phyloP scores from a whole-genome alignment of 1,284 basidiomycete species.

The Pseudomicrostroma phylloplanum region DNA sequence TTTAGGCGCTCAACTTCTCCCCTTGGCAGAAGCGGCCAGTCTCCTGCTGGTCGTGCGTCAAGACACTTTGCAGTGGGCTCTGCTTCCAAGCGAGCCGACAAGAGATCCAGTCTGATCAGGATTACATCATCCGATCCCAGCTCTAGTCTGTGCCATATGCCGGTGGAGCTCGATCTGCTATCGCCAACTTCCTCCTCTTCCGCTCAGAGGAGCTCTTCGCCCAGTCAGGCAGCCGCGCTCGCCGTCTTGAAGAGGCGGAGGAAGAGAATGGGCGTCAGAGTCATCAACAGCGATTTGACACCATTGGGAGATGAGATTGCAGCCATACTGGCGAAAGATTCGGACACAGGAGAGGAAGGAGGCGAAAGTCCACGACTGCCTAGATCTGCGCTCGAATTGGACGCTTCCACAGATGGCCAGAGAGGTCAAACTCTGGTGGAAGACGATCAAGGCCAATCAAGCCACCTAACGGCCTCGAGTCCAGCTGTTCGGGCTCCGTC shows the following conservation, averaged over 20 bases:
- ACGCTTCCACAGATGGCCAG: neutral
- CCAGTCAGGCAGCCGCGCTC: neutral
- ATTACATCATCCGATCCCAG: slow-evolving; percentile 2
- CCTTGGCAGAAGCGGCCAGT: too few relatives aligned
- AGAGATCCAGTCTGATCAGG: neutral
- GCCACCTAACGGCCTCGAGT: neutral
- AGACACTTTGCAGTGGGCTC: too few relatives aligned
- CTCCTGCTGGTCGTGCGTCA: too few relatives aligned
- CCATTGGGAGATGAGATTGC: neutral
- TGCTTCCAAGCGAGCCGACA: neutral
- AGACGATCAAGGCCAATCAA: neutral
- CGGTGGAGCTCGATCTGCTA: neutral
- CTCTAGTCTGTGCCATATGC: neutral
- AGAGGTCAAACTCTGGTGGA: neutral
- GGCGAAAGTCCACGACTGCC: neutral
- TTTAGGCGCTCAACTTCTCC: too few relatives aligned
- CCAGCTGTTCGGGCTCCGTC: neutral
- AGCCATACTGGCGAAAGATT: neutral
- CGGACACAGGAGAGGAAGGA: neutral
- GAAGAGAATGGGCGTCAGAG: neutral
- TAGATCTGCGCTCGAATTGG: neutral
- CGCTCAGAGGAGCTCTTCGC: neutral
- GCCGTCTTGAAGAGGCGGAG: neutral
- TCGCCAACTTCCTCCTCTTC: neutral
- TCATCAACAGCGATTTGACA: neutral